These are phyloP conservation scores for Rhizophlyctis rosea DNA, from an alignment of 192 early-diverging fungal genomes.

Conservation along the genomic window DNA sequence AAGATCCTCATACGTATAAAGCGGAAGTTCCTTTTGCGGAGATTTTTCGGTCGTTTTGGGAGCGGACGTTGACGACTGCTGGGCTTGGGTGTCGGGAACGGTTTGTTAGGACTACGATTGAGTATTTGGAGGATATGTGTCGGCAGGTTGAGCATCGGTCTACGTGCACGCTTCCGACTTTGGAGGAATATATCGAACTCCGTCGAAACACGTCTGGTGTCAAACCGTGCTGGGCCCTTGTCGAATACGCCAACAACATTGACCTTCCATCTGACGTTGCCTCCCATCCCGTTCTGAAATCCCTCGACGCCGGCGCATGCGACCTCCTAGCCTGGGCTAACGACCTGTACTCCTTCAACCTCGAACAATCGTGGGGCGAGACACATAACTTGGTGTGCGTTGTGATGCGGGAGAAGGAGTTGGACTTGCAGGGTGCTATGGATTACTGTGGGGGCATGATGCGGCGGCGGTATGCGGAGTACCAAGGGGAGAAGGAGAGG, in stretches of 20 bases:
- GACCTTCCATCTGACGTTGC: neutral
- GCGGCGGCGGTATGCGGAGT: neutral
- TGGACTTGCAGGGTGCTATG: neutral
- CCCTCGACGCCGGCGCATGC: neutral
- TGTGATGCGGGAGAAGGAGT: neutral
- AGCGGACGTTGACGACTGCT: neutral
- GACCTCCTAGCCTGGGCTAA: slow-evolving; percentile 2
- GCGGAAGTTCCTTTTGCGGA: neutral
- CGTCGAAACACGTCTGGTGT: neutral
- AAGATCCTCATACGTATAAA: neutral
- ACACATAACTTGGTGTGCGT: neutral
- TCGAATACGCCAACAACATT: neutral
- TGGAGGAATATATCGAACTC: neutral
- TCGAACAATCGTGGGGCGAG: slow-evolving; percentile 3
- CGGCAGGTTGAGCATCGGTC: neutral
- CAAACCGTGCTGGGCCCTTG: neutral
- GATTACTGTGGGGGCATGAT: neutral
- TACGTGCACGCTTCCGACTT: neutral
- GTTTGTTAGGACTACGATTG: neutral
- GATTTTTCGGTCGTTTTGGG: neutral
- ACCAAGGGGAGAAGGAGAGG: neutral
- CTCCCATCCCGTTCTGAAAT: neutral
- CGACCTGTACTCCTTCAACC: neutral
- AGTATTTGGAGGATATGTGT: neutral
- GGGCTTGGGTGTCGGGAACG: neutral